Percentiles rank a stretch among this genome's conserved stretches.
phyloP scores from a whole-genome alignment of 75 land plant genomes.

The Gnetum montanum region DNA sequence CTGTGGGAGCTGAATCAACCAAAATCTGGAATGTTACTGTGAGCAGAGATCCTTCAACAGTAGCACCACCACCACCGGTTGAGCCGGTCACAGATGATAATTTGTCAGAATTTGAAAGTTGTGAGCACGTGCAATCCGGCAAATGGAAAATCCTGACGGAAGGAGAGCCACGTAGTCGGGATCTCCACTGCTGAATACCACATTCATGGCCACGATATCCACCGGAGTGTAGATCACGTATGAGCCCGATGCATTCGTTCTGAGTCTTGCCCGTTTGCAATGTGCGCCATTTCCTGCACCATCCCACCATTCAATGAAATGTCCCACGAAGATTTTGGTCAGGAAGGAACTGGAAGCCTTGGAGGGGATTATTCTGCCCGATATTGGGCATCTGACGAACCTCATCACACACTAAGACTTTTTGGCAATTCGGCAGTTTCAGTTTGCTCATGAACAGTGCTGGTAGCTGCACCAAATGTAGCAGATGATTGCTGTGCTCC shows the following conservation, averaged over 20 bases:
- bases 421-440: too few species aligned
- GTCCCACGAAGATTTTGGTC: too few species aligned
- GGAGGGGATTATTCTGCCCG: too few species aligned
- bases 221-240: conserved; percentile 21
- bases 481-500: conserved; percentile 8
- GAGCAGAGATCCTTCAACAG: conserved; percentile 14
- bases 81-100: not conserved
- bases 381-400: too few species aligned
- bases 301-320: conserved; percentile 70
- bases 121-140: conserved; percentile 11
- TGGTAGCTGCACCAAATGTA: too few species aligned
- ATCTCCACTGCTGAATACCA: conserved; percentile 16
- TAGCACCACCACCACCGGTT: not conserved
- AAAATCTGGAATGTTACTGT: conserved; percentile 20
- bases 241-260: conserved; percentile 15
- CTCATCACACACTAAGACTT: too few species aligned
- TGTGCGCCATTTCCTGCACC: conserved; percentile 79
- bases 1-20: conserved; percentile 15
- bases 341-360: too few species aligned
- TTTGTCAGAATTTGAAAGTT: too few species aligned
- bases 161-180: conserved; percentile 11
- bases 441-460: too few species aligned
- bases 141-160: conserved; percentile 20
- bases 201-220: conserved; percentile 14
- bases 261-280: conserved; percentile 69